These are phyloP conservation scores for Penicillium freii DNA, from an alignment of 2,329 filamentous ascomycete genomes.

Conservation along the genomic window DNA sequence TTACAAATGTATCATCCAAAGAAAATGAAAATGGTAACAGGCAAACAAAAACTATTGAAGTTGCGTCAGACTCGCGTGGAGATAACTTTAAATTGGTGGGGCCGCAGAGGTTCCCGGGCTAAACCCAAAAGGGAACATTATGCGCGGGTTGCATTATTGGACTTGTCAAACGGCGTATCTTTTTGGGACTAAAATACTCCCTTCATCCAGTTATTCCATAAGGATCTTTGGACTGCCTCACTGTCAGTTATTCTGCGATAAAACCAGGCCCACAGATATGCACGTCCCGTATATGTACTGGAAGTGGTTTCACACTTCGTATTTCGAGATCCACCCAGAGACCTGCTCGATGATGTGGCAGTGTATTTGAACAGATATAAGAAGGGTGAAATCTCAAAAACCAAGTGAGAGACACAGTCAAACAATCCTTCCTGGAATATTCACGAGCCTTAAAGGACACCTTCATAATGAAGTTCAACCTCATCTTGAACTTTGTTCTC, in stretches of 20 bases:
- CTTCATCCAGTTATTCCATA: neutral
- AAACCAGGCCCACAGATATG: neutral
- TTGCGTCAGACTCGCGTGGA: neutral
- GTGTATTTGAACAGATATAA: neutral
- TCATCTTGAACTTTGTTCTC: neutral
- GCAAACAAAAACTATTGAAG: neutral
- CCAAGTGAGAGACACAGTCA: neutral
- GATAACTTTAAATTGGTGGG: neutral
- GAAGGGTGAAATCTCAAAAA: neutral
- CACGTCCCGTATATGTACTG: neutral
- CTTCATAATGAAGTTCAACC: neutral
- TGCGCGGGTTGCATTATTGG: neutral
- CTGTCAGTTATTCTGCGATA: neutral
- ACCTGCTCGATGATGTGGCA: slow-evolving; percentile 2
- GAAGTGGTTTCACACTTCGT: neutral
- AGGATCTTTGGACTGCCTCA: neutral
- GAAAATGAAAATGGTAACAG: too few species aligned
- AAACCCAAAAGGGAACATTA: slow-evolving; percentile 2
- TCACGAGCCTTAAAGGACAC: neutral
- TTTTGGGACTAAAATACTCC: neutral
- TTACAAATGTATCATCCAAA: too few species aligned
- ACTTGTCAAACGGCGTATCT: neutral
- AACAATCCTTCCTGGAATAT: neutral
- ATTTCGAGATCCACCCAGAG: slow-evolving; percentile 1
- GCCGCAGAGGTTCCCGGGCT: neutral